Evolutionary conservation across 179 eudicot genomes (phyloP), one percentile per base, ranked within the genome.

Genomic region (Monotropa hypopitys): DNA sequence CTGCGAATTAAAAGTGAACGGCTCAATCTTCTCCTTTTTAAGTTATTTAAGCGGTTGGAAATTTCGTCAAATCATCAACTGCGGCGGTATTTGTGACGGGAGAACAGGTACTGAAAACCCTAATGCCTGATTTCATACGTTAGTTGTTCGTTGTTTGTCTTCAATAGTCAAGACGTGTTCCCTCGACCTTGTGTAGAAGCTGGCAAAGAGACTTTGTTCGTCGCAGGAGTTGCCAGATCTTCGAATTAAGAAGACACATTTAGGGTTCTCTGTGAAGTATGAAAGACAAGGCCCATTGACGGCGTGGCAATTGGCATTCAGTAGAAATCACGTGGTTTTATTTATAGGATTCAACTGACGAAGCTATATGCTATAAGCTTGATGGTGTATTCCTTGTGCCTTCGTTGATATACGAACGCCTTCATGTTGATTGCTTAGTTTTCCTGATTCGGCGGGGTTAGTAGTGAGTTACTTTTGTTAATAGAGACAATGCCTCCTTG

Each of bases 101-200:
- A 63, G 69, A 32, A 32, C 69, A 63, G 69, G 69, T 63, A 63
- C n/a, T 63, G 13, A 63, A 63, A 63, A 63, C 69, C 43, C 69
- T 63, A 63, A 33, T 16, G n/a, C 12, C 32, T 63, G 42, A 63
- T 63, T 33, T 63, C 30, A 63, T 63, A 35, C 21, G 3, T 35
- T 35, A 32, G 5, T 63, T 33, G 3, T 33, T 63, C 42, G 69
- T 63, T 63, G 20, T 53, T 53, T 53, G 57, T 53, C 57, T 53
- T 53, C 57, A 53, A 53, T 53, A n/a, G n/a, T n/a, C n/a, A n/a
- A n/a, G n/a, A n/a, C n/a, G n/a, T n/a, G n/a, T n/a, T n/a, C n/a
- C n/a, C n/a, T n/a, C n/a, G n/a, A n/a, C n/a, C n/a, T n/a, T n/a
- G n/a, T n/a, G n/a, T 20, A 20, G 6, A 53, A 53, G 23, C 57